These are phyloP conservation scores for Yarrowia sp. DNA, from an alignment of 805 yeast genomes.

Conservation along the genomic window DNA sequence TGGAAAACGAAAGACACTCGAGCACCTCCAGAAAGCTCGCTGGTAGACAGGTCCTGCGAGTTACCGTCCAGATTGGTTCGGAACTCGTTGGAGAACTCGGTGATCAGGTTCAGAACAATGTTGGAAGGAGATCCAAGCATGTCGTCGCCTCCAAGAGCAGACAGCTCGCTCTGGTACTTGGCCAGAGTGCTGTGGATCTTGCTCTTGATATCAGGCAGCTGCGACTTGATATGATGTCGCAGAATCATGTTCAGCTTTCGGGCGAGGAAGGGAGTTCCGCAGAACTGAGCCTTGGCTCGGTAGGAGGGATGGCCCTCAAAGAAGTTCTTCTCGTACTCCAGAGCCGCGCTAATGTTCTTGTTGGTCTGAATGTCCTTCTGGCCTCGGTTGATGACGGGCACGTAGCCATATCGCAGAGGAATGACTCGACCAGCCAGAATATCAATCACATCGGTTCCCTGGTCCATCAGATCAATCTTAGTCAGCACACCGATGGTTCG, in stretches of 20 bases:
- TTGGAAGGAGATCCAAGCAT: constrained; percentile 83
- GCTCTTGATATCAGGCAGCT: constrained; percentile 90
- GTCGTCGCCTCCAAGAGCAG: constrained; percentile 74
- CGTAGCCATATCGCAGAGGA: constrained; percentile 93
- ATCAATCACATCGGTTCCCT: constrained; percentile 96
- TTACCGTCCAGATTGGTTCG: constrained; percentile 92
- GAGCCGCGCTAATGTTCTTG: constrained; percentile 87
- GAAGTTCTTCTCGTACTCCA: constrained; percentile 78
- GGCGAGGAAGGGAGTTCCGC: constrained; percentile 97
- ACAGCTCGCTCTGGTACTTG: constrained; percentile 82
- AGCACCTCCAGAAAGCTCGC: constrained; percentile 97
- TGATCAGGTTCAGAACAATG: constrained; percentile 87
- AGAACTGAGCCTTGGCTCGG: constrained; percentile 87
- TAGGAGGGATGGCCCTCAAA: constrained; percentile 90
- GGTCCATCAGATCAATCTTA: constrained; percentile 96
- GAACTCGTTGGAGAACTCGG: constrained; percentile 93
- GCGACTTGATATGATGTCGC: constrained; percentile 86
- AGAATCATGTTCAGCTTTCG: constrained; percentile 88
- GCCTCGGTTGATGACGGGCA: constrained; percentile 96
- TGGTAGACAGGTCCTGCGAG: constrained; percentile 84
- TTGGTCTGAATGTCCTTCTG: constrained; percentile 91
- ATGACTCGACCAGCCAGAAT: constrained; percentile 94
- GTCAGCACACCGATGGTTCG: constrained; percentile 97
- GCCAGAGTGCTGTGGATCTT: constrained; percentile 85
- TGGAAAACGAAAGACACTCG: constrained; percentile 97